Evolutionary conservation across 2,329 filamentous ascomycete genomes (phyloP).

Genomic region (Pseudogymnoascus verrucosus): DNA sequence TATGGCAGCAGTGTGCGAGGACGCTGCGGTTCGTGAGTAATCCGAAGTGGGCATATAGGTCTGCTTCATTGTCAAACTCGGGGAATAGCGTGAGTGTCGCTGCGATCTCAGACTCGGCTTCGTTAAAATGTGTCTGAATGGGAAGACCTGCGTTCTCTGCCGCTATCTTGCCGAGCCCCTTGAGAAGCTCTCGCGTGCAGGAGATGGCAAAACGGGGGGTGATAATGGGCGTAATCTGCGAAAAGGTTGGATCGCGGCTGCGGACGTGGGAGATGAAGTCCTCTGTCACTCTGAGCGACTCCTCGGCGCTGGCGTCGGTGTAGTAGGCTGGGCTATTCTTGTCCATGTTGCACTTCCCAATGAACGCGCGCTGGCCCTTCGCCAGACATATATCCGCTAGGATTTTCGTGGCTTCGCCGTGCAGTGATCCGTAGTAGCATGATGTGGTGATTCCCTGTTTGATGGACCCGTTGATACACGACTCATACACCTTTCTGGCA

Average conservation of each 20-base stretch:
- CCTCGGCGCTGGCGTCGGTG: slow-evolving; percentile 40
- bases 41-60: slow-evolving; percentile 49
- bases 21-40: slow-evolving; percentile 49
- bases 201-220: slow-evolving; percentile 44
- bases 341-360: slow-evolving; percentile 74
- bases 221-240: slow-evolving; percentile 41
- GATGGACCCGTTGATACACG: slow-evolving; percentile 69
- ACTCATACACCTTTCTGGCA: slow-evolving; percentile 64
- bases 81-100: slow-evolving; percentile 50
- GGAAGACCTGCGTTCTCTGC: slow-evolving; percentile 38
- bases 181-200: slow-evolving; percentile 46
- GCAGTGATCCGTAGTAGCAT: slow-evolving; percentile 81
- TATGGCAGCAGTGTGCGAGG: slow-evolving; percentile 58
- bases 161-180: slow-evolving; percentile 47
- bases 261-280: slow-evolving; percentile 1
- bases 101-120: slow-evolving; percentile 51
- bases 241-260: slow-evolving; percentile 35
- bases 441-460: slow-evolving; percentile 84
- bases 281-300: slow-evolving; percentile 36
- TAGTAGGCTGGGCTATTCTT: slow-evolving; percentile 50
- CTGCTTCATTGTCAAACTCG: slow-evolving; percentile 46
- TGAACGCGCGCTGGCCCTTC: slow-evolving; percentile 75
- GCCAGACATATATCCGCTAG: slow-evolving; percentile 72
- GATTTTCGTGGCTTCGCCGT: slow-evolving; percentile 76
- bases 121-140: slow-evolving; percentile 62